These are phyloP conservation scores for Venturia pyrina DNA, from an alignment of 2,329 filamentous ascomycete genomes.

Conservation along the genomic window DNA sequence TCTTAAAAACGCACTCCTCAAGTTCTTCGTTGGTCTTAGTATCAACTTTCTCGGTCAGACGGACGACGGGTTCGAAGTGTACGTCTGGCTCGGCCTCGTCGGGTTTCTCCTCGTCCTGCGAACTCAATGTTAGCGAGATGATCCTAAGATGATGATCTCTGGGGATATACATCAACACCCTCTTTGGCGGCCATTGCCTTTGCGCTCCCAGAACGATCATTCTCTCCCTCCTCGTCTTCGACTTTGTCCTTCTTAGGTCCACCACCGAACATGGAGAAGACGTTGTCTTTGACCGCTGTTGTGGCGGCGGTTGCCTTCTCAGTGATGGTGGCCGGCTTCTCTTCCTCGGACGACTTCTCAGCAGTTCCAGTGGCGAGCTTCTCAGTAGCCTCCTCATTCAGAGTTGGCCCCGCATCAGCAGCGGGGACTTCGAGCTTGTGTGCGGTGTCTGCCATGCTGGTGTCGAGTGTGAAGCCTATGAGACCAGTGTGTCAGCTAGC, in stretches of 20 bases:
- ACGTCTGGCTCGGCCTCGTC: conserved; percentile 90
- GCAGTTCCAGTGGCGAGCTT: conserved; percentile 32
- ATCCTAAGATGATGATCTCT: neutral
- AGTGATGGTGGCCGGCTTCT: conserved; percentile 32
- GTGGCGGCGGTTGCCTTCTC: conserved; percentile 20
- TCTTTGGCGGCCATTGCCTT: conserved; percentile 59
- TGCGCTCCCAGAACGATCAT: conserved; percentile 76
- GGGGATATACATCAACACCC: conserved; percentile 46
- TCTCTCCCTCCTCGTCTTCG: conserved; percentile 66
- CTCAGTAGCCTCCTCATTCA: conserved; percentile 34
- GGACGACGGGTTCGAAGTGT: conserved; percentile 94
- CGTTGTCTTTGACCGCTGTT: conserved; percentile 42
- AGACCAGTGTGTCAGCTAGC: neutral
- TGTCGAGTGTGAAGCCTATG: conserved; percentile 5
- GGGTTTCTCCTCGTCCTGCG: conserved; percentile 51
- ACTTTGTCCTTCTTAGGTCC: conserved; percentile 97
- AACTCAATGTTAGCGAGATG: conserved; percentile 15
- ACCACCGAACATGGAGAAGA: conserved; percentile 98
- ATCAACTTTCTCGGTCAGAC: conserved; percentile 92
- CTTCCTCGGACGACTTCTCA: conserved; percentile 28
- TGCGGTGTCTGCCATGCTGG: conserved; percentile 26
- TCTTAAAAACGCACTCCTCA: conserved; percentile 97
- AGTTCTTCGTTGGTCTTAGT: conserved; percentile 97
- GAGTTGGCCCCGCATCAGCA: conserved; percentile 12
- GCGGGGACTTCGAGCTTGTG: conserved; percentile 30